These are phyloP conservation scores for Cucurbita argyrosperma DNA, from an alignment of 306 rosid genomes.

Conservation along the genomic window DNA sequence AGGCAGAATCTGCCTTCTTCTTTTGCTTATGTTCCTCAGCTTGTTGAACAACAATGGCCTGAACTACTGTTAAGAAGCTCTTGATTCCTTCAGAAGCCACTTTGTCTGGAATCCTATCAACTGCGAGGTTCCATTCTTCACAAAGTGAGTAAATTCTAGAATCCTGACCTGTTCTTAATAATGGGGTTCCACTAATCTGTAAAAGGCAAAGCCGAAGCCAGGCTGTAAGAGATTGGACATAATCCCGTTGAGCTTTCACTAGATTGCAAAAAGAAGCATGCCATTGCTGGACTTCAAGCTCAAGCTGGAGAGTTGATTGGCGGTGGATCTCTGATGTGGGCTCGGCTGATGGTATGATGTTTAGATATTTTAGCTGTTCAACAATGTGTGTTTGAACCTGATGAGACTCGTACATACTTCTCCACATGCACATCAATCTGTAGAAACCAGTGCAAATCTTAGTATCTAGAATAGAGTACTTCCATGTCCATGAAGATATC, in stretches of 20 bases:
- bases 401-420: constrained; percentile 93
- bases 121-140: constrained; percentile 76
- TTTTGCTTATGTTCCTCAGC: constrained; percentile 67
- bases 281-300: constrained; percentile 91
- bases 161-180: constrained; percentile 39
- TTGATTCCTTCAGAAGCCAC: constrained; percentile 92
- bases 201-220: constrained; percentile 93
- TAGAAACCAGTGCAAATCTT: not conserved
- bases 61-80: constrained; percentile 67
- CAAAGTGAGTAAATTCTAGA: constrained; percentile 73
- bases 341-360: constrained; percentile 55
- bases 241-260: constrained; percentile 67
- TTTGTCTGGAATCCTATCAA: constrained; percentile 72
- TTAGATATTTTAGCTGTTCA: constrained; percentile 80
- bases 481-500: not conserved
- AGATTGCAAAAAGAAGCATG: constrained; percentile 71
- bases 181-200: constrained; percentile 49
- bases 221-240: constrained; percentile 67
- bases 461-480: not conserved
- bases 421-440: constrained; percentile 98
- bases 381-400: constrained; percentile 94
- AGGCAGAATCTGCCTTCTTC: constrained; percentile 52
- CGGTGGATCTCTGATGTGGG: constrained; percentile 84
- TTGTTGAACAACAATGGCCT: constrained; percentile 83
- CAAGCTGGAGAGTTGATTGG: constrained; percentile 84